Evolutionary conservation across 164 flowering plant genomes (phyloP), one percentile per base, ranked within the genome.

Genomic region (Umbilicus rupestris): DNA sequence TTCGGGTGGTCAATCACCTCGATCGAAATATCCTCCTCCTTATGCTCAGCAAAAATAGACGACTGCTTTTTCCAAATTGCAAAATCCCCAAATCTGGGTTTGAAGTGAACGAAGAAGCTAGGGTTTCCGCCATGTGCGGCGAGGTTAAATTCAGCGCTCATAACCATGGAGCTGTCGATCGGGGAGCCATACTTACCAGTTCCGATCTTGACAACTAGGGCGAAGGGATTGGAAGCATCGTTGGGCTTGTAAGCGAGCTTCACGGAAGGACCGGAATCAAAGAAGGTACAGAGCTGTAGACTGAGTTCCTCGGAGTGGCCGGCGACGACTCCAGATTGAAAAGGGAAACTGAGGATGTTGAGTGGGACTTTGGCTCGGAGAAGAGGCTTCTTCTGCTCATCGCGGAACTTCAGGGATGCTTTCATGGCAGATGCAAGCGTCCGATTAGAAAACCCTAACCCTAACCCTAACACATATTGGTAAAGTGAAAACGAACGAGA

Each of bases 31-130:
- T 75, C 80, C 1, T 73, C 33, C 39, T 49, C 52, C 29, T 35
- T 49, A n/a, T 1, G 20, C 9, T n/a, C 64, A 2, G 45, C 70
- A 2, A 76, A 70, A 37, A 26, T 71, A 33, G 80, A 76, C 19
- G 80, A 72, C 46, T 77, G 83, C 59, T 73, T 69, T 35, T 77
- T 85, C 80, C 76, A 82, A 58, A 85, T 55, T 4, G 83, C 79
- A 76, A 87, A 89, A 66, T 87, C 93, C 3, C 91, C 96, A 44
- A 85, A 75, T 39, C 58, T 74, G 17, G 96, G 93, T 71, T 74
- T 80, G 72, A 89, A 83, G 44, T 78, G 87, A 42, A 89, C 79
- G 72, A 84, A 78, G 52, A 89, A 89, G 44, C 69, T 75, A 62
- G 96, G 93, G 73, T 77, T 82, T 59, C 63, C 35, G 12, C 82